These are phyloP conservation scores for Bolboschoenoplectus hybrid DNA, from an alignment of 202 grass and related monocot genomes.

Conservation along the genomic window DNA sequence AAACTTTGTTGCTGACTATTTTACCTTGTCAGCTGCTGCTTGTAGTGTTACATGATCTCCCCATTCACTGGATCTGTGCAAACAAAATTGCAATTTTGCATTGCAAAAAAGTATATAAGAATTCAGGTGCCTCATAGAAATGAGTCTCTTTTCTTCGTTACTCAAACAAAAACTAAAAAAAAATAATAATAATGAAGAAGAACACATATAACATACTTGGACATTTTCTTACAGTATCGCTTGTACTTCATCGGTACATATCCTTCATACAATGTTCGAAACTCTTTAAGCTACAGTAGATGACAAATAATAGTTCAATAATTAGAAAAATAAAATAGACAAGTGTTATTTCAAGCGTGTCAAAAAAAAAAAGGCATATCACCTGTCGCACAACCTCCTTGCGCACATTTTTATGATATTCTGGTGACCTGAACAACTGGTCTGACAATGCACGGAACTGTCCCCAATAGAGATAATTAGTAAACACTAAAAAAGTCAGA, in stretches of 20 bases:
- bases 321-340: constrained; percentile 29
- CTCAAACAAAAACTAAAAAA: not conserved
- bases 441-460: constrained; percentile 98
- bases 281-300: constrained; percentile 86
- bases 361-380: constrained; percentile 1
- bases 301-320: constrained; percentile 43
- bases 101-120: constrained; percentile 17
- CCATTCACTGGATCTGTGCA: constrained; percentile 86
- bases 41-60: constrained; percentile 97
- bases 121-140: not conserved
- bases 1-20: constrained; percentile 26
- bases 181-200: not conserved
- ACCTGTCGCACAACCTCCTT: constrained; percentile 99
- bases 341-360: constrained; percentile 1
- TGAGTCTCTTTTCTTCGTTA: not conserved
- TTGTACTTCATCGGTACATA: constrained; percentile 99
- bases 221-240: constrained; percentile 95
- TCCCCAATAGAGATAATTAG: constrained; percentile 36
- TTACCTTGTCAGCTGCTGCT: constrained; percentile 95
- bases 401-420: constrained; percentile 91
- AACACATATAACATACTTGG: constrained; percentile 70
- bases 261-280: constrained; percentile 77
- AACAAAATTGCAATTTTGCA: constrained; percentile 17
- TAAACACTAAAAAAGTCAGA: not conserved
- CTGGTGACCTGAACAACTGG: constrained; percentile 80